phyloP scores from a whole-genome alignment of 192 early-diverging fungal species.

The Jimgerdemannia flammicorona region DNA sequence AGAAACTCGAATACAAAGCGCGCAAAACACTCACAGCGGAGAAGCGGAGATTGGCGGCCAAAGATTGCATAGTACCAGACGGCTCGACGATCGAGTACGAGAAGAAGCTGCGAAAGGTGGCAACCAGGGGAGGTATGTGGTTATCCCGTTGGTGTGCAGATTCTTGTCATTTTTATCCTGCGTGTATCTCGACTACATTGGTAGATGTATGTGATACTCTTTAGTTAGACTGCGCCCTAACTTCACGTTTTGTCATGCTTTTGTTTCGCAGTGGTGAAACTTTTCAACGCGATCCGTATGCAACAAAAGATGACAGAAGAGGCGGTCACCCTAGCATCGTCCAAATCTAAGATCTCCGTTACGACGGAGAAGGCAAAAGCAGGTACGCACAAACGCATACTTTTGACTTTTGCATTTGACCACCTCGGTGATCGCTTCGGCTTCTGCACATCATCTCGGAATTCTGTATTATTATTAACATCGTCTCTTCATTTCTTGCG shows the following conservation, averaged over 20 bases:
- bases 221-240: background rate
- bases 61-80: slow-evolving; percentile 74
- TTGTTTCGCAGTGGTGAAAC: slow-evolving; percentile 67
- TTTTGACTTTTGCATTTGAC: background rate
- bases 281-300: slow-evolving; percentile 91
- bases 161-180: background rate
- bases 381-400: slow-evolving; percentile 14
- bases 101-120: slow-evolving; percentile 84
- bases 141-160: background rate
- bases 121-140: slow-evolving; percentile 79
- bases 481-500: no score
- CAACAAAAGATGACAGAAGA: slow-evolving; percentile 80
- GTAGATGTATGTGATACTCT: slow-evolving; percentile 2
- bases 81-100: slow-evolving; percentile 81
- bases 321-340: slow-evolving; percentile 48
- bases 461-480: background rate
- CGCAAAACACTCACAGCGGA: slow-evolving; percentile 71
- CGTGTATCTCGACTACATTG: slow-evolving; percentile 6
- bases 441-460: background rate
- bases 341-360: slow-evolving; percentile 35
- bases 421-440: background rate
- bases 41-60: slow-evolving; percentile 57
- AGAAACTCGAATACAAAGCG: slow-evolving; percentile 81
- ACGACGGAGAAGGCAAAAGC: slow-evolving; percentile 43
- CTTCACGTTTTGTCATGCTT: slow-evolving; percentile 6